Evolutionary conservation across 2,329 filamentous ascomycete species (phyloP).

Genomic region (Cladosporium sp.): DNA sequence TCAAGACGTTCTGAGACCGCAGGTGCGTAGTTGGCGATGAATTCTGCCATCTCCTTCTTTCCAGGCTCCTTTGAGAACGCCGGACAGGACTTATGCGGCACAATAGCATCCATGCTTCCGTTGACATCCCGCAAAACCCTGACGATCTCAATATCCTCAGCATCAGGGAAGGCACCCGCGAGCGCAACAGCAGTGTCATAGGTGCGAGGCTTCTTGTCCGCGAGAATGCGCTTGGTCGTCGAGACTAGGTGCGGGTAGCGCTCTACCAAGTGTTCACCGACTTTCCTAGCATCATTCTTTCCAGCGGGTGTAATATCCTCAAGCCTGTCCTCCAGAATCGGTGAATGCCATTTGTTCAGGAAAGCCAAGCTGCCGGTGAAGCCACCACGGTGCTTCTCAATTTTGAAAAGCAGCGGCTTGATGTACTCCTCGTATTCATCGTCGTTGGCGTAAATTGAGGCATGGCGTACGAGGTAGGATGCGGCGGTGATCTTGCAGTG

Average conservation of each 20-base stretch:
- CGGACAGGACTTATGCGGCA: slow-evolving; percentile 40
- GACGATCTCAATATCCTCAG: slow-evolving; percentile 39
- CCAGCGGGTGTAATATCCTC: slow-evolving; percentile 27
- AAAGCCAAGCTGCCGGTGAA: slow-evolving; percentile 23
- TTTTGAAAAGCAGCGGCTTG: slow-evolving; percentile 53
- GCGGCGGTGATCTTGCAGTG: slow-evolving; percentile 56
- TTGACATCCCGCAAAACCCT: slow-evolving; percentile 27
- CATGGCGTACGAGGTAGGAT: slow-evolving; percentile 61
- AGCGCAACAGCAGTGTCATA: slow-evolving; percentile 40
- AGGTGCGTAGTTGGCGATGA: slow-evolving; percentile 36
- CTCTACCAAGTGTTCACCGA: slow-evolving; percentile 24
- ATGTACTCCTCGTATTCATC: slow-evolving; percentile 61
- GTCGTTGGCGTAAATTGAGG: slow-evolving; percentile 63
- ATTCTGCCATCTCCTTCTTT: slow-evolving; percentile 34
- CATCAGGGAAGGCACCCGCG: slow-evolving; percentile 32
- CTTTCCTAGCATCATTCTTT: slow-evolving; percentile 22
- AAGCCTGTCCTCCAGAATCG: slow-evolving; percentile 24
- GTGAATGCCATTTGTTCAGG: slow-evolving; percentile 23
- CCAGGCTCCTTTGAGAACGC: slow-evolving; percentile 40
- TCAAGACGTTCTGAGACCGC: slow-evolving; percentile 32
- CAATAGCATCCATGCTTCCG: slow-evolving; percentile 28
- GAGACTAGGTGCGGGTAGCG: slow-evolving; percentile 24
- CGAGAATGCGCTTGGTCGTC: slow-evolving; percentile 19
- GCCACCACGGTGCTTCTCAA: slow-evolving; percentile 23
- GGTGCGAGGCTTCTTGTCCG: slow-evolving; percentile 39